Evolutionary conservation across 495 filamentous ascomycete genomes (phyloP), one percentile per base, ranked within the genome.

Genomic region (Daldinia childiae): DNA sequence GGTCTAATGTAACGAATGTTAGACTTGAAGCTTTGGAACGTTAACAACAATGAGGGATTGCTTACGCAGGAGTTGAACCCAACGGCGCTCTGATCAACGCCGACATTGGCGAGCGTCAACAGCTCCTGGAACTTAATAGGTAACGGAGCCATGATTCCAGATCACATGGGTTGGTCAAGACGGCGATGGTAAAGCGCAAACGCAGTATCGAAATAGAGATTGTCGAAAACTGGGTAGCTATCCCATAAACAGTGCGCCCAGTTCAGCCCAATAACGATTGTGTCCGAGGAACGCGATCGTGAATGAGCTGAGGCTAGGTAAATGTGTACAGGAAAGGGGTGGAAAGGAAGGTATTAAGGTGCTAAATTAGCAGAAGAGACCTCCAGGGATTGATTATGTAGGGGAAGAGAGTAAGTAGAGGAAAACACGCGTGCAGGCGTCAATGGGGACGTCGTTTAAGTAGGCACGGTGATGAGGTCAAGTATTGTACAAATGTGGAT

Each of bases 31-130:
- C 21, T 32, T 48, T 39, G 17, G 50, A 63, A 51, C 4, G 21
- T 58, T 43, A 30, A 45, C 51, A 14, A 55, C 12, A 36, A 29
- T 38, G 55, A 62, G 61, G 51, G 58, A 29, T 60, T 41, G 84
- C 94, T 88, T 87, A 98, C 94, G 84, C 95, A 98, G 81, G 91
- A 91, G 79, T 96, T 97, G 86, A 98, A 99, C 76, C 93, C 92
- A 87, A 99, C 97, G 64, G 95, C 92, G 62, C 84, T 77, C 87
- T 93, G 91, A 79, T 90, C 90, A 78, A 99, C 93, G 74, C 92
- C 93, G 66, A 90, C 81, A 81, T 88, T 89, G 77, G 85, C 79
- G 87, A 97, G 91, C 88, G 92, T 92, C 77, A 96, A 85, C 77
- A 97, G 87, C 88, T 98, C 94, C 79, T 91, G 92, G 81, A 98